Evolutionary conservation across 2,329 filamentous ascomycete genomes (phyloP).

Genomic region (Alternaria brassicae): DNA sequence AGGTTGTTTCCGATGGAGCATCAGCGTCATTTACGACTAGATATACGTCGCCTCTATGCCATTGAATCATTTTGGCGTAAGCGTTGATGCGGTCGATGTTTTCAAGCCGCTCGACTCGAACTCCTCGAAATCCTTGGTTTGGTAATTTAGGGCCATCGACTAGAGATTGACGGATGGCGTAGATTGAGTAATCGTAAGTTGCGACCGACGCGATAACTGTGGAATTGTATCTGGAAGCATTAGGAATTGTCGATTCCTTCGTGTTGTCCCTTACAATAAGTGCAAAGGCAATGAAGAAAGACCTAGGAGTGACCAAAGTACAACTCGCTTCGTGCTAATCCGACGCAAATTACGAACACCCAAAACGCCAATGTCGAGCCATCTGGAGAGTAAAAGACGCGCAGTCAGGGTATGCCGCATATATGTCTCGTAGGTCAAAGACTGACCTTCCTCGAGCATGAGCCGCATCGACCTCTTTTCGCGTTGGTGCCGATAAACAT

Average conservation of each 20-base stretch:
- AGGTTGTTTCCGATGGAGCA: neutral
- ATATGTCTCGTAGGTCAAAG: neutral
- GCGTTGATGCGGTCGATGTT: conserved; percentile 20
- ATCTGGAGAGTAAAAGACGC: neutral
- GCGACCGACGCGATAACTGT: conserved; percentile 28
- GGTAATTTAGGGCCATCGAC: neutral
- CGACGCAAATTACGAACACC: neutral
- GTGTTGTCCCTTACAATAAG: neutral
- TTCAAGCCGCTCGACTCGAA: conserved; percentile 3
- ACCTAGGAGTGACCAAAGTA: neutral
- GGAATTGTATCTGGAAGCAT: conserved; percentile 32
- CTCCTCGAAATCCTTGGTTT: neutral
- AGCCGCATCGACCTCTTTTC: conserved; percentile 17
- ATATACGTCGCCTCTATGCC: conserved; percentile 18
- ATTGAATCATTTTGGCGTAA: conserved; percentile 23
- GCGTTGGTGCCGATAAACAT: conserved; percentile 21
- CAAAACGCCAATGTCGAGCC: neutral
- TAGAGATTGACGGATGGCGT: conserved; percentile 11
- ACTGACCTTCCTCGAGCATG: conserved; percentile 9
- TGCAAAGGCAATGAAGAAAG: conserved; percentile 1
- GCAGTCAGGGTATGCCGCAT: neutral
- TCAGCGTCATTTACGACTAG: conserved; percentile 15
- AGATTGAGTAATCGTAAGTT: conserved; percentile 23
- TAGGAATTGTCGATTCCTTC: neutral
- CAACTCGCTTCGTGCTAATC: neutral